Evolutionary conservation across 495 filamentous ascomycete species (phyloP).

Genomic region (Trichoderma reesei): DNA sequence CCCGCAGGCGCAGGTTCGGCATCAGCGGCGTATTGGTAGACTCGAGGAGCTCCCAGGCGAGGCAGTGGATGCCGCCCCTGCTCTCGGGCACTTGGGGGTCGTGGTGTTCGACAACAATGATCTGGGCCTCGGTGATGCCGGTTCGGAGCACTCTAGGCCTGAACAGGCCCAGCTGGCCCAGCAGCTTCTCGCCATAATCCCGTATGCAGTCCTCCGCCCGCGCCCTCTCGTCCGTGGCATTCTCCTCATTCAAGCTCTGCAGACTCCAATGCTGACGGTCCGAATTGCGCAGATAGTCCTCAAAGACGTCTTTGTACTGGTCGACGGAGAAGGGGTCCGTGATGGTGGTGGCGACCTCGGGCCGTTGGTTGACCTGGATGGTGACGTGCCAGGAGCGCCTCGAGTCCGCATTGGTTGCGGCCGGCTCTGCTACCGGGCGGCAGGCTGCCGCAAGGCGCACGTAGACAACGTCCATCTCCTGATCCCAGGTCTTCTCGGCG

Average conservation of each 20-base stretch:
- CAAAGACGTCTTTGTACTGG: neutral
- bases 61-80: slow-evolving; percentile 8
- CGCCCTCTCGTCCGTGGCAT: neutral
- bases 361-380: neutral
- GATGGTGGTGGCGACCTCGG: neutral
- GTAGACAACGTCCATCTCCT: slow-evolving; percentile 8
- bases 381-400: neutral
- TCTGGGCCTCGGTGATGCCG: neutral
- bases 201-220: neutral
- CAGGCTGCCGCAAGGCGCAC: neutral
- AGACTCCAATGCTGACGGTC: slow-evolving; percentile 1
- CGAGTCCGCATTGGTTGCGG: neutral
- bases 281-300: slow-evolving; percentile 7
- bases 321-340: neutral
- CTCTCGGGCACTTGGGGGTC: neutral
- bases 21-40: neutral
- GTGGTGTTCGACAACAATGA: slow-evolving; percentile 1
- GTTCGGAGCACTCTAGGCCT: neutral
- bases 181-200: neutral
- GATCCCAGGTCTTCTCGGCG: slow-evolving; percentile 3
- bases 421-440: neutral
- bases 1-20: neutral
- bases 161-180: neutral
- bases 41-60: slow-evolving; percentile 10
- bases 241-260: slow-evolving; percentile 1